phyloP scores from a whole-genome alignment of 2,329 filamentous ascomycete genomes.

The Ceratocystiopsis brevicomis region DNA sequence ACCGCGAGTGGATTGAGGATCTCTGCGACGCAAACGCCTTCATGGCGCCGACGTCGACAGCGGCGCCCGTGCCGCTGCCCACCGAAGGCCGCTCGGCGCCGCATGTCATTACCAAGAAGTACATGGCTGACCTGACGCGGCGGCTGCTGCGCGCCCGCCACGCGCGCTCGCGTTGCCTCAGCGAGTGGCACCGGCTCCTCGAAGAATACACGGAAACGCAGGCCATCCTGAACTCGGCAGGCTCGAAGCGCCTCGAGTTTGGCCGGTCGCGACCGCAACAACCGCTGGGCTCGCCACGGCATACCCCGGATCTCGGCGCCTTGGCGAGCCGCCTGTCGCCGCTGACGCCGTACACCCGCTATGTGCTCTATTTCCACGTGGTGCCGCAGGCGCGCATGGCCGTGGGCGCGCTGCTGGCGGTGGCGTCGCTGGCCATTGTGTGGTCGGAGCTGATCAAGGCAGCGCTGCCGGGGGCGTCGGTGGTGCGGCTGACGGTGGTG shows the following conservation, averaged over 20 bases:
- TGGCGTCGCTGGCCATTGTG: constrained; percentile 66
- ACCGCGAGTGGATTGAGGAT: constrained; percentile 92
- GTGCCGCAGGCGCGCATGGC: constrained; percentile 48
- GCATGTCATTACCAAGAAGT: constrained; percentile 78
- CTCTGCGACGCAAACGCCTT: constrained; percentile 58
- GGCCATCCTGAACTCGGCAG: constrained; percentile 64
- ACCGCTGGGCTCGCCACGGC: background rate
- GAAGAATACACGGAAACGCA: constrained; percentile 57
- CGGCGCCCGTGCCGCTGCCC: background rate
- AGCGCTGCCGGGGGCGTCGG: constrained; percentile 57
- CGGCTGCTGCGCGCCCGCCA: constrained; percentile 68
- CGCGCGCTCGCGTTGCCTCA: constrained; percentile 60
- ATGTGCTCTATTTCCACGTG: constrained; percentile 55
- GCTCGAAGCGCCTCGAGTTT: constrained; percentile 65
- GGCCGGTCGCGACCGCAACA: constrained; percentile 16
- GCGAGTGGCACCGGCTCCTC: constrained; percentile 71
- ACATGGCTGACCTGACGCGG: constrained; percentile 74
- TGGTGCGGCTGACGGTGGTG: constrained; percentile 47
- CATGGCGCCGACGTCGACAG: constrained; percentile 29
- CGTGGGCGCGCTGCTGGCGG: constrained; percentile 46
- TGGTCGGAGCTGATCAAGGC: constrained; percentile 89
- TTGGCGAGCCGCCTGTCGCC: constrained; percentile 36
- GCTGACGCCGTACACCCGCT: constrained; percentile 65
- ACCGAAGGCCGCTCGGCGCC: constrained; percentile 37
- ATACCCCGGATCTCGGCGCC: constrained; percentile 27